Conservation (phyloP, 768 basidiomycete species). For the Lactarius indigo region DNA sequence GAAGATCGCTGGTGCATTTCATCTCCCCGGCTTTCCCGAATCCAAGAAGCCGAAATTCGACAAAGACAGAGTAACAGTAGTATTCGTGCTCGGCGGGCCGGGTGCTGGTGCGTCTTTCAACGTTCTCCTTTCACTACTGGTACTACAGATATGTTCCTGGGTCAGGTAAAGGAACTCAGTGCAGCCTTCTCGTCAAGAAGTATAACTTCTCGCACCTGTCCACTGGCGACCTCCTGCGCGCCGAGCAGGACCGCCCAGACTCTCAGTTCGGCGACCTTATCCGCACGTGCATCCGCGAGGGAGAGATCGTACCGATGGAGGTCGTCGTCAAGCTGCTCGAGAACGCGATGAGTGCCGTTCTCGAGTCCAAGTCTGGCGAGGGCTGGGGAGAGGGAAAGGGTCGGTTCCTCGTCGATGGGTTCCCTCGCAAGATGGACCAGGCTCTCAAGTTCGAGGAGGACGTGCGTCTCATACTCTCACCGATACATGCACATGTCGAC, state of each 20-base stretch:
- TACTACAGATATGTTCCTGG: neutral
- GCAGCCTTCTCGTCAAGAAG: conserved; percentile 74
- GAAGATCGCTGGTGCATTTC: conserved; percentile 39
- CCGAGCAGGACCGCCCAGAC: conserved; percentile 84
- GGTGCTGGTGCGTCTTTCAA: conserved; percentile 65
- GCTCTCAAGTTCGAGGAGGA: conserved; percentile 85
- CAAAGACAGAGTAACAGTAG: conserved; percentile 69
- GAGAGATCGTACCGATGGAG: conserved; percentile 93
- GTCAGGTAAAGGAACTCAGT: conserved; percentile 95
- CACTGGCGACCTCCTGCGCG: conserved; percentile 98
- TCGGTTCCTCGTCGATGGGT: conserved; percentile 94
- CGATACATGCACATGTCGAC: neutral
- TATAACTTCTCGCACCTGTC: conserved; percentile 89
- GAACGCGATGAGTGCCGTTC: conserved; percentile 76
- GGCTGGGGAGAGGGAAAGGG: conserved; percentile 72
- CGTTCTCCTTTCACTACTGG: conserved; percentile 8
- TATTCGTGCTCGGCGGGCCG: conserved; percentile 97
- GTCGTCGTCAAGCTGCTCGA: conserved; percentile 94
- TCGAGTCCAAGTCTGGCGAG: conserved; percentile 43
- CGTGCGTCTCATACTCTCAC: conserved; percentile 40
- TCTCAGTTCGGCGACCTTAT: conserved; percentile 84
- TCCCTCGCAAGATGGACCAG: conserved; percentile 99
- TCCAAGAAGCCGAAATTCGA: conserved; percentile 46
- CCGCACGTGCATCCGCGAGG: conserved; percentile 83
- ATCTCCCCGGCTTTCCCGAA: conserved; percentile 22